Base-by-base conservation (phyloP, 1,139 yeast genomes). In the Candida anutae region DNA sequence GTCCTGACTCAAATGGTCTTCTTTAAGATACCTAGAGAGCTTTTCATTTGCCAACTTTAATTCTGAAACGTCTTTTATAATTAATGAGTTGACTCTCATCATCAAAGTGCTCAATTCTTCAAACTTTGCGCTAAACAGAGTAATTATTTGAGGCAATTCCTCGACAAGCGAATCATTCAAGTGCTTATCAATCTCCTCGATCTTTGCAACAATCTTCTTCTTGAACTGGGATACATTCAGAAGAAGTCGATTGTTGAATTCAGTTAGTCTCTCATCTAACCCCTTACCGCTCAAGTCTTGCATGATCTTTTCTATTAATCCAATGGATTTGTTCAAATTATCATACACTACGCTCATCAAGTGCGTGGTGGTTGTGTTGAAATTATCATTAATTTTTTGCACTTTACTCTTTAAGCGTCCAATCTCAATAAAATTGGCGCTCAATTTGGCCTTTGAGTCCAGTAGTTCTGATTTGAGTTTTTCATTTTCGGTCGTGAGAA, bases 291-390 rank as follows among this genome's bases (percentile, higher is more conserved):
- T 34, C 12, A 25, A 31, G 9, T 25, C 26, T 24, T 25, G 26
- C 14, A 32, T 17, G 5, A 35, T 35, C 3, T 22, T 24, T 21
- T 31, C 29, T 10, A 35, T 35, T 4, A 37, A 30, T 13, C 23
- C 23, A 8, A 35, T 34, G 4, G 43, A 38, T 15, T 23, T 34
- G 16, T 30, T 33, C 23, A 41, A 26, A 25, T 39, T 39, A 13
- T 37, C 38, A 19, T 36, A 35, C 13, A 40, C 38, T 5, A 40
- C 26, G 11, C 30, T 31, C n/a, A 40, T 35, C 21, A 39, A 29
- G 27, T 35, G 38, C 15, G 36, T 30, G 8, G 42, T 39, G 6
- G 39, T 40, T 10, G 36, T 24, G 25, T 26, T 32, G 28, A 33
- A 39, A 22, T 35, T 36, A 17, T 36, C 39, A 15, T 32, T 39